phyloP scores from a whole-genome alignment of 805 yeast species.

The Clavispora santaluciae region DNA sequence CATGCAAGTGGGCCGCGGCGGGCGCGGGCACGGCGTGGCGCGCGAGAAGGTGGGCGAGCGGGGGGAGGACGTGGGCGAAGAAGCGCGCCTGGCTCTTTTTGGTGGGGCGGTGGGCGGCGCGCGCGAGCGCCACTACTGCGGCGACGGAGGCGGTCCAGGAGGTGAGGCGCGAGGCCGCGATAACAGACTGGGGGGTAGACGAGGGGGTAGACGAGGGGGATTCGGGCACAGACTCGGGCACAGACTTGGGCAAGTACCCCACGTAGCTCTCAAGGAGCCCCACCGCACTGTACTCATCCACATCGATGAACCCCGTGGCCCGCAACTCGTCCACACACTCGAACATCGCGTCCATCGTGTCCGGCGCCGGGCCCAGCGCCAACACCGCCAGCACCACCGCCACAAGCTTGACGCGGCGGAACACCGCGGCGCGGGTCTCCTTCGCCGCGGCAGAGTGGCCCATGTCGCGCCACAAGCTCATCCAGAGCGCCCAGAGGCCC shows the following conservation, averaged over 20 bases:
- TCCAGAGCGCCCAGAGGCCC: slow-evolving; percentile 49
- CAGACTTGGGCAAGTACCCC: too few species aligned
- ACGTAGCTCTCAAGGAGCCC: slow-evolving; percentile 22
- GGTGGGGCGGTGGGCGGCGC: slow-evolving; percentile 11
- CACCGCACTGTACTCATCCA: slow-evolving; percentile 29
- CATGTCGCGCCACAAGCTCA: slow-evolving; percentile 32
- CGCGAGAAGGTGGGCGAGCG: slow-evolving; percentile 6
- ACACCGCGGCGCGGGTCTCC: slow-evolving; percentile 32
- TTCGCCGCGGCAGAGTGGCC: slow-evolving; percentile 16
- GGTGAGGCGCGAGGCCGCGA: too few species aligned
- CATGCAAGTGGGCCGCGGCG: not conserved
- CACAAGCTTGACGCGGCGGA: slow-evolving; percentile 31
- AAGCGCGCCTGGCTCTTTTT: slow-evolving; percentile 29
- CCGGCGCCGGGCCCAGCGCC: not conserved
- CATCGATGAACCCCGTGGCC: slow-evolving; percentile 23
- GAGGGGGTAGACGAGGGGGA: too few species aligned
- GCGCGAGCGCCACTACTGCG: slow-evolving; percentile 21
- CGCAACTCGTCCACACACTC: slow-evolving; percentile 17
- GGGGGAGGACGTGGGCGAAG: slow-evolving; percentile 21
- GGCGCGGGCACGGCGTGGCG: not conserved
- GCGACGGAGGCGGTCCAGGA: slow-evolving; percentile 24
- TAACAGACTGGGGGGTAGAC: too few species aligned
- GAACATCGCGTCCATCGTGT: slow-evolving; percentile 14
- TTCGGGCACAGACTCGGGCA: too few species aligned
- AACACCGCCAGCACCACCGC: slow-evolving; percentile 13